A percentile compares a stretch with the other conserved stretches of the same genome.
Conservation (phyloP, 2,329 filamentous ascomycete species). For the Alternaria triticina region DNA sequence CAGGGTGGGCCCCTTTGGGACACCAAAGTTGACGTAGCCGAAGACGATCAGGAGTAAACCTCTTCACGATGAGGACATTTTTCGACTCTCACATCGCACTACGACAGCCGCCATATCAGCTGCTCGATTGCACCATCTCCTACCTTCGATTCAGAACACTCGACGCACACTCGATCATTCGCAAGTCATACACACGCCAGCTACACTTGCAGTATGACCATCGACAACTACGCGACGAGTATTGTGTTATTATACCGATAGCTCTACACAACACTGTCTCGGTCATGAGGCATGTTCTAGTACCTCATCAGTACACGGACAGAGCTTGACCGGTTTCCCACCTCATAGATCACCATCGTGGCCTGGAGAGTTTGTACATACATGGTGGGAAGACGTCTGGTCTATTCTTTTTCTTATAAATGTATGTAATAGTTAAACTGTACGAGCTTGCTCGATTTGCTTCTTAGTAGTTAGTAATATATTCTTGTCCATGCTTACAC, state of each 20-base stretch:
- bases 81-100: background rate
- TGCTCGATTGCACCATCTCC: background rate
- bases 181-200: background rate
- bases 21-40: background rate
- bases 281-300: background rate
- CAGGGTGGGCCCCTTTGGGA: background rate
- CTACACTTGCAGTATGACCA: background rate
- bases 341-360: background rate
- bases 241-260: conserved; percentile 6
- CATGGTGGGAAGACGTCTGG: conserved; percentile 1
- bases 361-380: conserved; percentile 2
- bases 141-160: conserved; percentile 4
- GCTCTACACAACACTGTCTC: conserved; percentile 6
- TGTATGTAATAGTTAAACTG: background rate
- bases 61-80: background rate
- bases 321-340: conserved; percentile 11
- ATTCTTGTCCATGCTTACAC: background rate
- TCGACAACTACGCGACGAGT: background rate
- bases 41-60: background rate
- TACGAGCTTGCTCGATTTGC: background rate
- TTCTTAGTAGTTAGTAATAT: background rate
- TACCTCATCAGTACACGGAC: background rate
- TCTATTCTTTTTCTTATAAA: conserved; percentile 10
- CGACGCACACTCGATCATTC: background rate
- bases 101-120: background rate